phyloP scores from a whole-genome alignment of 164 flowering plant genomes.

The Liquidambar formosana region DNA sequence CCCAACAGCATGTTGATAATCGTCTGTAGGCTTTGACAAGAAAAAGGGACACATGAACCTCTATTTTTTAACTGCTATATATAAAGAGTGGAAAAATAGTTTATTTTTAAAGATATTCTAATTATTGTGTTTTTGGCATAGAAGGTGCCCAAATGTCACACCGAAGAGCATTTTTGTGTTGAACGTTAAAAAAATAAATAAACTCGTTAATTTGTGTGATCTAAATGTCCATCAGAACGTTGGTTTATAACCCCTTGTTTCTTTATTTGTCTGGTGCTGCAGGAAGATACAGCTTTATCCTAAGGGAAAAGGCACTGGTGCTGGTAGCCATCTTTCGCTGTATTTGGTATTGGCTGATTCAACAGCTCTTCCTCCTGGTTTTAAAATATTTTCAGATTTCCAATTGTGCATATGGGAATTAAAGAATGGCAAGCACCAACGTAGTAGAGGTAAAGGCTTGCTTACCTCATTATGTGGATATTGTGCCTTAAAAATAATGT shows the following conservation, averaged over 20 bases:
- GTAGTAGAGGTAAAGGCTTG: conserved; percentile 26
- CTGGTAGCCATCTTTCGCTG: conserved; percentile 32
- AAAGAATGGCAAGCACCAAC: conserved; percentile 17
- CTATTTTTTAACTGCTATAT: too few species aligned
- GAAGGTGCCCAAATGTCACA: too few species aligned
- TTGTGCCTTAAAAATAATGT: neutral
- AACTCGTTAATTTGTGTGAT: too few species aligned
- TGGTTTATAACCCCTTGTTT: neutral
- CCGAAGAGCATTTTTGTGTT: too few species aligned
- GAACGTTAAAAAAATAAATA: too few species aligned
- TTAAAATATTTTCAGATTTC: conserved; percentile 38
- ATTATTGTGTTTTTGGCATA: too few species aligned
- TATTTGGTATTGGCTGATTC: conserved; percentile 39
- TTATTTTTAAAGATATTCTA: too few species aligned
- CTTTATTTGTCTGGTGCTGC: neutral
- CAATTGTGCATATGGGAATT: conserved; percentile 37
- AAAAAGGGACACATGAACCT: too few species aligned
- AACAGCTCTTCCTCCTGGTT: conserved; percentile 20
- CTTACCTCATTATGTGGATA: neutral
- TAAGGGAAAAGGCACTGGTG: conserved; percentile 29
- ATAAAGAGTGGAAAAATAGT: too few species aligned
- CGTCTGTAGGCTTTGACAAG: too few species aligned
- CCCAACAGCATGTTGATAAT: too few species aligned
- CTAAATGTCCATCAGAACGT: neutral
- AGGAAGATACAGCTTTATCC: conserved; percentile 55